Base-by-base conservation (phyloP, 345 rosid genomes). In the Excoecaria cochinchinensis region DNA sequence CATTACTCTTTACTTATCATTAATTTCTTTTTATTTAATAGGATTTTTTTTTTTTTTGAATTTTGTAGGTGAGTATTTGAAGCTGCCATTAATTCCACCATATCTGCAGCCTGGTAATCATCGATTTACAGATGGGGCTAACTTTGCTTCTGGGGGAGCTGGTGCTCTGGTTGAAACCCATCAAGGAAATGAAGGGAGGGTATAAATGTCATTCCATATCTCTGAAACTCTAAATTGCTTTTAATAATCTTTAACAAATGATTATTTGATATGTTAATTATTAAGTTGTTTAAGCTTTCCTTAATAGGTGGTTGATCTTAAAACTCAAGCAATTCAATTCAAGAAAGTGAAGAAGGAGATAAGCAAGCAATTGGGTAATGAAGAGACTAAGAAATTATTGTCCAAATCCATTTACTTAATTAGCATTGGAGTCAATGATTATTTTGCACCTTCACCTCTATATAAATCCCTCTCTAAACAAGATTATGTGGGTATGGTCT, bases 81-180 rank as follows among this genome's bases (percentile, higher is more conserved):
- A 84, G 80, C 75, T 85, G 68, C 90, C 89, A 15, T 68, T 87
- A n/a, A 77, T 80, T 52, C 87, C 81, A 40, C 82, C 89, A 36
- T 86, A 85, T 79, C 78, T 87, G 57, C 83, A 83, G 58, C 88
- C 82, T 42, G 61, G 79, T 8, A 64, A 63, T 3, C 71, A 78
- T 56, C 67, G 76, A 14, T 76, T 65, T 39, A 75, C 71, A 75
- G 72, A 69, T 25, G 92, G 90, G 38, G 81, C 78, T 3, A 89
- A 79, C 71, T 87, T 87, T 39, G 90, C 87, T 38, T 85, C 94
- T 0, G 88, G 59, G 0, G 89, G 86, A 25, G 94, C 87, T 50
- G 89, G 89, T 17, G 86, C 84, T 76, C 77, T 90, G 36, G 75
- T 63, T 31, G 79, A 72, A 77, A 85, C 88, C 8, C n/a, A 72